These are phyloP conservation scores for Saccharomycopsis sp. DNA, from an alignment of 805 yeast genomes.

Conservation along the genomic window DNA sequence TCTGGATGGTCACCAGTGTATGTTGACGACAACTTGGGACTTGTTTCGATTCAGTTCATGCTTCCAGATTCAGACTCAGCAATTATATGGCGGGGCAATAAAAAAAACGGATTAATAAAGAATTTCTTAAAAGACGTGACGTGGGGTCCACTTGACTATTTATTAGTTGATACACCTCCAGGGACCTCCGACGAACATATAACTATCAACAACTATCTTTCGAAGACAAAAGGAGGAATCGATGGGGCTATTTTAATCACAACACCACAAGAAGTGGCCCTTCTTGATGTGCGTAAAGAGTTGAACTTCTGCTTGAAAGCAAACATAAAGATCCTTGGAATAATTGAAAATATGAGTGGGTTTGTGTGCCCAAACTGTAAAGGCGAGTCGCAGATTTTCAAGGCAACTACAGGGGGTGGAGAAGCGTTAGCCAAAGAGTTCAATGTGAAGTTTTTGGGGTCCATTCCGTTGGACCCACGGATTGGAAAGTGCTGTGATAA, in stretches of 20 bases:
- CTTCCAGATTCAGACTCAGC: constrained; percentile 91
- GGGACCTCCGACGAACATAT: constrained; percentile 98
- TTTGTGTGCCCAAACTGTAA: constrained; percentile 95
- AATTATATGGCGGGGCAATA: constrained; percentile 95
- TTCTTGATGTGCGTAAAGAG: constrained; percentile 91
- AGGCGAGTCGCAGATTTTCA: constrained; percentile 83
- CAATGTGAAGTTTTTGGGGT: constrained; percentile 73
- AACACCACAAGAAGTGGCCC: constrained; percentile 96
- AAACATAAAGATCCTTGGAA: constrained; percentile 73
- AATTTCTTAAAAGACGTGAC: constrained; percentile 91
- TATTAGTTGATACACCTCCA: constrained; percentile 94
- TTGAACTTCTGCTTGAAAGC: constrained; percentile 93
- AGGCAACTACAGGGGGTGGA: constrained; percentile 98
- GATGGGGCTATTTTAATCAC: constrained; percentile 95
- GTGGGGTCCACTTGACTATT: constrained; percentile 64
- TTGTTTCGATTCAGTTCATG: constrained; percentile 94
- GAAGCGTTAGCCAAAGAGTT: constrained; percentile 73
- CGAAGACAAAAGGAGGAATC: constrained; percentile 68
- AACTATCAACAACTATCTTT: constrained; percentile 75
- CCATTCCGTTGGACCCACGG: constrained; percentile 93
- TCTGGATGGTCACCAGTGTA: constrained; percentile 97
- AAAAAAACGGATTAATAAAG: constrained; percentile 87
- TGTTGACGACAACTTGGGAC: constrained; percentile 88
- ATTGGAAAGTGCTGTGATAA: constrained; percentile 83
- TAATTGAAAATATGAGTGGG: constrained; percentile 97